Percentiles rank a stretch among this genome's conserved stretches.
Evolutionary conservation across 2,329 filamentous ascomycete species (phyloP).

Genomic region (Lachnellula occidentalis): DNA sequence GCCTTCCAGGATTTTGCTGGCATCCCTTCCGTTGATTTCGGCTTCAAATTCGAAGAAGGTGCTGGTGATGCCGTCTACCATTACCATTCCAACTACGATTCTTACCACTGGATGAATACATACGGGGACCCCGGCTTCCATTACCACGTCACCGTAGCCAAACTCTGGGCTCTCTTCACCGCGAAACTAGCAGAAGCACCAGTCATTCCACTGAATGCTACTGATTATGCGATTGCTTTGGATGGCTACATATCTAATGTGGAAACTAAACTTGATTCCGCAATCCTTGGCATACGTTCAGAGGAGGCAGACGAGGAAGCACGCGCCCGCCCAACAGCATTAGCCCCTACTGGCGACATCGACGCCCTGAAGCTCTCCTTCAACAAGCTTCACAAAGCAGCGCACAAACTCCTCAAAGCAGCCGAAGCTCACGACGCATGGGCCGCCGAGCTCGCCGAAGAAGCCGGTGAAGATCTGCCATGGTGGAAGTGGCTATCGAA

Average conservation of each 20-base stretch:
- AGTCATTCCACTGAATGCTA: constrained; percentile 46
- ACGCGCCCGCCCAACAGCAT: constrained; percentile 23
- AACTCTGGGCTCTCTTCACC: constrained; percentile 46
- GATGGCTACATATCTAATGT: constrained; percentile 27
- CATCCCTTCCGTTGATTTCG: constrained; percentile 50
- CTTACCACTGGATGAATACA: constrained; percentile 75
- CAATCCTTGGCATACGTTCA: constrained; percentile 13
- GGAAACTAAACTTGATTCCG: constrained; percentile 26
- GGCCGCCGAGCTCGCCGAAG: constrained; percentile 29
- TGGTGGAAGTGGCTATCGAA: constrained; percentile 76
- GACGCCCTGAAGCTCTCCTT: constrained; percentile 24
- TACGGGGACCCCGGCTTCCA: constrained; percentile 64
- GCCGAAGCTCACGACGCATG: constrained; percentile 26
- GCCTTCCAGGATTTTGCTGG: constrained; percentile 56
- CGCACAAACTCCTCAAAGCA: constrained; percentile 18
- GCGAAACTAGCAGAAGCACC: constrained; percentile 45
- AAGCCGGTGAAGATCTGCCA: constrained; percentile 52
- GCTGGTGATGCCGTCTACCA: constrained; percentile 52
- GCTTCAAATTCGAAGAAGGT: constrained; percentile 38
- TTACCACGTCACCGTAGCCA: constrained; percentile 54
- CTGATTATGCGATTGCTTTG: constrained; percentile 36
- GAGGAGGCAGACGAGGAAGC: constrained; percentile 26
- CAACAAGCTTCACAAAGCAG: constrained; percentile 24
- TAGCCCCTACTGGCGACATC: constrained; percentile 16
- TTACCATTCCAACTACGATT: constrained; percentile 83